These are phyloP conservation scores for Dorcoceras hygrometricum DNA, from an alignment of 257 asterid species.

Conservation along the genomic window DNA sequence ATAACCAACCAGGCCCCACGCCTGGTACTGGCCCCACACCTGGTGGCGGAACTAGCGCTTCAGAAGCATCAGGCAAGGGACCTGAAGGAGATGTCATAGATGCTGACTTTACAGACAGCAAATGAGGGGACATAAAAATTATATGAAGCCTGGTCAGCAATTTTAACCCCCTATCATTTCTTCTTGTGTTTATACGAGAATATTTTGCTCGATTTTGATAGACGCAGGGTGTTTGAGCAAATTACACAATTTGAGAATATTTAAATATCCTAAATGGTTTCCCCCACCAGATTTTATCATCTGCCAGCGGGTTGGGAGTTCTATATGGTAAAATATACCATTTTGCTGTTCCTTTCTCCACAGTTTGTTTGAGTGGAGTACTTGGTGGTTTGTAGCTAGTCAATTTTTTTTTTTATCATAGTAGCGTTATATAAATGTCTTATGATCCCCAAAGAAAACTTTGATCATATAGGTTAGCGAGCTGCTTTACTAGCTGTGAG, in stretches of 20 bases:
- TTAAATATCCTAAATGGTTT: background rate
- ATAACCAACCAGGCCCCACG: constrained; percentile 81
- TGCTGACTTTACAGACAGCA: constrained; percentile 96
- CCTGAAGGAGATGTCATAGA: constrained; percentile 91
- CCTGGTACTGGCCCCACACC: constrained; percentile 72
- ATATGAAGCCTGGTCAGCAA: constrained; percentile 5
- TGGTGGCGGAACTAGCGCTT: constrained; percentile 42
- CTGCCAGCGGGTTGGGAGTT: background rate
- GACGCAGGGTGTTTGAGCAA: constrained; percentile 14
- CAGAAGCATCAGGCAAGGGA: constrained; percentile 73
- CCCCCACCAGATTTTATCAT: constrained; percentile 9
- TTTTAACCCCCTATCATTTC: constrained; percentile 2
- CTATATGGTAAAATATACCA: background rate
- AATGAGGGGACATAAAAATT: constrained; percentile 35
- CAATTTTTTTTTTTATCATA: too few species aligned
- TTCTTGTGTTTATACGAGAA: constrained; percentile 19
- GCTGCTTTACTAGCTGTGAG: too few species aligned
- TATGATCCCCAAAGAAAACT: background rate
- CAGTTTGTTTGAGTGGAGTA: background rate
- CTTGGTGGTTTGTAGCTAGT: too few species aligned
- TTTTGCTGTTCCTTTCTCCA: background rate
- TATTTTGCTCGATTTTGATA: constrained; percentile 24
- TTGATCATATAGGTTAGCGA: too few species aligned
- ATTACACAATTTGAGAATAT: constrained; percentile 7
- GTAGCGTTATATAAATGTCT: too few species aligned